Conservation (phyloP, 176 grass and related monocot species). For the Rhipidocladum racemiflorum region DNA sequence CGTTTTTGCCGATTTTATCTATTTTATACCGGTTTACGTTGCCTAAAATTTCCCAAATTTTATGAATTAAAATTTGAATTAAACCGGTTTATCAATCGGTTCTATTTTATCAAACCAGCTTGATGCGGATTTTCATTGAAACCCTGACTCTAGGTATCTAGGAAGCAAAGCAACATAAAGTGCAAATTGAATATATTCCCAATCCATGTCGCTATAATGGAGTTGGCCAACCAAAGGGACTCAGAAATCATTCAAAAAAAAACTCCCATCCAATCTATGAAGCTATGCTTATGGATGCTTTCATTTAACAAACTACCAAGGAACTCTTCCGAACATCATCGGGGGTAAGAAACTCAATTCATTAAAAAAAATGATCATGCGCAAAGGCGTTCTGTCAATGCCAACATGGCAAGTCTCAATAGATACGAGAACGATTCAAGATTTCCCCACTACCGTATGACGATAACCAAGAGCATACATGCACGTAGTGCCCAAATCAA, state of each 20-base stretch:
- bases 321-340: not conserved
- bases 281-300: not conserved
- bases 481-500: too few species aligned
- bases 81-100: too few species aligned
- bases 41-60: too few species aligned
- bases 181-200: too few species aligned
- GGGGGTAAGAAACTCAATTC: not conserved
- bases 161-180: not conserved
- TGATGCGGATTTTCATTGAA: too few species aligned
- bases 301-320: not conserved
- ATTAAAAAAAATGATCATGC: not conserved
- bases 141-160: too few species aligned
- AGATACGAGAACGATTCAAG: not conserved
- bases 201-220: not conserved
- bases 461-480: not conserved
- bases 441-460: not conserved
- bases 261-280: not conserved
- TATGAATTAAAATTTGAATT: too few species aligned
- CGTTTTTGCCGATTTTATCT: too few species aligned
- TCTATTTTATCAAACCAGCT: too few species aligned
- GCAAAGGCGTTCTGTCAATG: not conserved
- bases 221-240: conserved; percentile 6
- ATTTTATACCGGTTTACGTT: too few species aligned
- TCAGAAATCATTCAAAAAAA: too few species aligned
- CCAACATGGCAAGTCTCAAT: not conserved